Conservation (phyloP, 495 filamentous ascomycete species). For the Penicillium subrubescens region DNA sequence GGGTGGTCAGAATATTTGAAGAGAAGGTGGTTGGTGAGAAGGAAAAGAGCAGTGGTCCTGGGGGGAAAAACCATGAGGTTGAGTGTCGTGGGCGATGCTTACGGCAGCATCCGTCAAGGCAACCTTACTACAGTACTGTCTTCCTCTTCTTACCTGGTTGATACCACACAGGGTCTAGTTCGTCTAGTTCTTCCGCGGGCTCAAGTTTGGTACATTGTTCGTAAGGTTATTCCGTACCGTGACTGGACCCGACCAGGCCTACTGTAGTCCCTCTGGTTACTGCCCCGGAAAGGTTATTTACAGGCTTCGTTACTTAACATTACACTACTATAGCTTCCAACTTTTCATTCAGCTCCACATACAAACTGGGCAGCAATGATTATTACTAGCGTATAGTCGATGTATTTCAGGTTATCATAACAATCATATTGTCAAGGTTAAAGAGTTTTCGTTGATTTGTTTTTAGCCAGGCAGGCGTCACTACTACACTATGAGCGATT, state of each 20-base stretch:
- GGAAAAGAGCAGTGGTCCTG: background rate
- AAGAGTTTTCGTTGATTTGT: background rate
- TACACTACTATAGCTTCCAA: background rate
- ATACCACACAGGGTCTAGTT: too few relatives aligned
- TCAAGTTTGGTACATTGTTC: background rate
- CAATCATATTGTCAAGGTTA: background rate
- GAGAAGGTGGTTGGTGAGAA: background rate
- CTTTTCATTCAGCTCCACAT: background rate
- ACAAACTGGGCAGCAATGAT: background rate
- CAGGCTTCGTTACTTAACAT: background rate
- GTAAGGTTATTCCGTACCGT: background rate
- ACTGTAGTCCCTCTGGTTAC: background rate
- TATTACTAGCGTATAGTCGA: background rate
- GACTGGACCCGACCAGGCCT: background rate
- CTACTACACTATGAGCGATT: constrained; percentile 19
- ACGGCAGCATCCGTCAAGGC: constrained; percentile 7
- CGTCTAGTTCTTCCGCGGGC: too few relatives aligned
- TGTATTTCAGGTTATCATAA: background rate
- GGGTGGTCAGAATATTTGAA: background rate
- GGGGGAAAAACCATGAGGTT: background rate
- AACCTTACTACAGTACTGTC: background rate
- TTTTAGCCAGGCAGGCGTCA: background rate
- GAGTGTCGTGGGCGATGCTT: background rate
- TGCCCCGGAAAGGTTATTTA: background rate
- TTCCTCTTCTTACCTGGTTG: background rate